Conservation (phyloP, 305 asterid species). For the Stenogyne calaminthoides region DNA sequence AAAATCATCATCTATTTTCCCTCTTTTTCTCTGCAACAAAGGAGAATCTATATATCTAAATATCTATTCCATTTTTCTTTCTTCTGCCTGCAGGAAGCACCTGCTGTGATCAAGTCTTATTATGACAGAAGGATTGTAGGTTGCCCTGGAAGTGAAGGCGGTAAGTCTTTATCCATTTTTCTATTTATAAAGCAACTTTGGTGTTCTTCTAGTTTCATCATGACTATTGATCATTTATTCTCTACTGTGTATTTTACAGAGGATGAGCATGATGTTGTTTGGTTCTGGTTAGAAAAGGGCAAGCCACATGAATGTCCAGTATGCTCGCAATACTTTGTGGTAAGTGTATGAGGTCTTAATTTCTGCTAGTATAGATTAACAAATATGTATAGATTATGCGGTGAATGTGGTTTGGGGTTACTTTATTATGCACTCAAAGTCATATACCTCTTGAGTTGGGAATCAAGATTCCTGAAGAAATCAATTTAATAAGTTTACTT, state of each 20-base stretch:
- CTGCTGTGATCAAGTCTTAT: conserved; percentile 75
- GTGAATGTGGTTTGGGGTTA: conserved; percentile 6
- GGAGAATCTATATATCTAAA: not conserved
- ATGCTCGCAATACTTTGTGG: conserved; percentile 81
- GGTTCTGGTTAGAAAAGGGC: conserved; percentile 99
- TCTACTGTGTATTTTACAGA: conserved; percentile 46
- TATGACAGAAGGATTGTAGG: conserved; percentile 91
- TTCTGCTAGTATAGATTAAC: not conserved
- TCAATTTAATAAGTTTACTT: not conserved
- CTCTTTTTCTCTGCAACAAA: not conserved
- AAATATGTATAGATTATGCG: conserved; percentile 5
- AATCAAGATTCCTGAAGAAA: not conserved
- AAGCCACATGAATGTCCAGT: conserved; percentile 90
- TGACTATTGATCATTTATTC: conserved; percentile 15
- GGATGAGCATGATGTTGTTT: conserved; percentile 94
- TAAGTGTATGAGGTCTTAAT: conserved; percentile 43
- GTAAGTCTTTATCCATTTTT: conserved; percentile 43
- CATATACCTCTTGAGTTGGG: not conserved
- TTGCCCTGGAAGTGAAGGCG: conserved; percentile 94
- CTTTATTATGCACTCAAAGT: not conserved
- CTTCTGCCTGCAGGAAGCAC: conserved; percentile 64
- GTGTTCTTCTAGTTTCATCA: not conserved
- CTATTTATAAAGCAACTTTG: not conserved
- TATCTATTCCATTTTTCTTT: not conserved
- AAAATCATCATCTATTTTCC: not conserved